Conservation (phyloP, 495 filamentous ascomycete genomes). For the Aspergillus indologenus region DNA sequence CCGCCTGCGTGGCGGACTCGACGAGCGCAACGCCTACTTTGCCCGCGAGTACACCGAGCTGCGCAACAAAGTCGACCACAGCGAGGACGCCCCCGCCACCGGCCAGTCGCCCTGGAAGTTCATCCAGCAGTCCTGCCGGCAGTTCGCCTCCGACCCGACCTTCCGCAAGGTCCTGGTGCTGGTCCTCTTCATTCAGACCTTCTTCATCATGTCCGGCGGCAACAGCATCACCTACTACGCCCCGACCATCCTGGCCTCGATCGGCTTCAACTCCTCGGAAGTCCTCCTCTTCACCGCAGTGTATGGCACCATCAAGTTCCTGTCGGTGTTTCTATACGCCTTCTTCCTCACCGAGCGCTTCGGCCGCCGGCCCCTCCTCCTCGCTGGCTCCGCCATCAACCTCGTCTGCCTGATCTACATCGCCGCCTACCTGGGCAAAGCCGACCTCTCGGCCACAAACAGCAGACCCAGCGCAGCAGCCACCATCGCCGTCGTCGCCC, state of each 20-base stretch:
- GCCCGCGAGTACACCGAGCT: conserved; percentile 74
- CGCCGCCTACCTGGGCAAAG: conserved; percentile 19
- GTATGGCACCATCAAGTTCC: conserved; percentile 25
- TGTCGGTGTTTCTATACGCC: conserved; percentile 24
- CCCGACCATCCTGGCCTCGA: conserved; percentile 62
- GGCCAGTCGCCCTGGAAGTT: conserved; percentile 4
- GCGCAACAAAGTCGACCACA: conserved; percentile 61
- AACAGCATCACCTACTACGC: conserved; percentile 71
- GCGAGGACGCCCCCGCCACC: conserved; percentile 31
- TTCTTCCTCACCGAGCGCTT: conserved; percentile 23
- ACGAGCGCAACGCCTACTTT: conserved; percentile 58
- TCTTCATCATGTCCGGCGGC: conserved; percentile 65
- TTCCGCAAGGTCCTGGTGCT: conserved; percentile 41
- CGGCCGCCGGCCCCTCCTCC: conserved; percentile 23
- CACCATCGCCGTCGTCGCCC: conserved; percentile 24
- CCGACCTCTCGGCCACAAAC: conserved; percentile 8
- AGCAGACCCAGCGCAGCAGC: conserved; percentile 17
- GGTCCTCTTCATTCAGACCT: conserved; percentile 63
- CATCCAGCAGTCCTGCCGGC: conserved; percentile 54
- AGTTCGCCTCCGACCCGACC: not conserved
- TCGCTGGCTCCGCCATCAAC: conserved; percentile 24
- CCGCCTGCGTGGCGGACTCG: conserved; percentile 56
- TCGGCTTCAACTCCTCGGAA: conserved; percentile 53
- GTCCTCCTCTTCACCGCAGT: conserved; percentile 25
- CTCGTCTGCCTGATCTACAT: conserved; percentile 20